Base-by-base conservation (phyloP, 768 basidiomycete species). In the Boletus bicolor region DNA sequence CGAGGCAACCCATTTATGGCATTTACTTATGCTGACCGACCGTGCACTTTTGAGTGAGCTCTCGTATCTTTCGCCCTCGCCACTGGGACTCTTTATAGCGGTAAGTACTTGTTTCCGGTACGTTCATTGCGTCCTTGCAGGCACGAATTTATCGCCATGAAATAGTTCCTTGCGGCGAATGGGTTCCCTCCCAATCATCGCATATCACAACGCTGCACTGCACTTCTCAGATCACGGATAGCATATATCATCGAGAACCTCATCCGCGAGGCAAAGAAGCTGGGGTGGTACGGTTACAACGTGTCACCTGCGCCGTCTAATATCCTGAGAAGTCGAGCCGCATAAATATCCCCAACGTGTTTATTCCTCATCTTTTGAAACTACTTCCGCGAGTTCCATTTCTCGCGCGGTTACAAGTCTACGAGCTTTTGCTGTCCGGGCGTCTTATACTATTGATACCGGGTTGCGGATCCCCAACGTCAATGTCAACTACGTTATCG, bases 281-380 rank as follows among this genome's bases (percentile, higher is more conserved):
- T 15, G 39, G 15, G 35, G 43, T n/a, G 34, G 64, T 48, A 41
- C 32, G 57, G 39, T 46, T 47, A 3, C 49, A 61, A 54, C 65
- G 58, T 65, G 58, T 42, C 19, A 15, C 4, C n/a, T 52, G 36
- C 26, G 30, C 51, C 47, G 32, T 53, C 54, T 54, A 43, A 64
- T 61, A 19, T 44, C 55, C 51, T 17, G 17, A 41, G 49, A 55
- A 51, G 44, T 38, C 43, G 35, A n/a, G 53, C 12, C 47, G 26
- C 52, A 57, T 66, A 57, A 66, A 65, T 57, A 66, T 54, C 53
- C 55, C 51, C 42, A 53, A 55, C 44, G 30, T 51, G 21, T 39
- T 42, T 46, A 51, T 37, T 32, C 48, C 54, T 38, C 54, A 42
- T 47, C 63, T 50, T 47, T 64, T 38, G 8, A 58, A 44, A 57